Evolutionary conservation across 176 grass and related monocot genomes (phyloP).

Genomic region (Bothriochloa decipiens): DNA sequence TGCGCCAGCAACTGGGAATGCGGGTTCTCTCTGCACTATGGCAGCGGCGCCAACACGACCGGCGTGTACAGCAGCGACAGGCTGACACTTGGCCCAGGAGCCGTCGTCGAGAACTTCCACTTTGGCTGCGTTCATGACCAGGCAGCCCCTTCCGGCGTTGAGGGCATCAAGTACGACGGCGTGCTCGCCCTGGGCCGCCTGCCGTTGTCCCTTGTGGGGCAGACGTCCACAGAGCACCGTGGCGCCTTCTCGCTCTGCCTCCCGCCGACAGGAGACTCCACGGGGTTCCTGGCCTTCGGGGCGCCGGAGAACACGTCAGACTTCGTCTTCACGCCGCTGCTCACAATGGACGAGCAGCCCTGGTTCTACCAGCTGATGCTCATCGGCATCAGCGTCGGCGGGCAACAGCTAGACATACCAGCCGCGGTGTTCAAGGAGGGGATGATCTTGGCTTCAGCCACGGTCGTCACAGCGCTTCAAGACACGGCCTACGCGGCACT

Average conservation of each 20-base stretch:
- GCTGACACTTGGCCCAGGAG: background rate
- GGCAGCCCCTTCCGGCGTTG: background rate
- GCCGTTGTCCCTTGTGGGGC: slow-evolving; percentile 11
- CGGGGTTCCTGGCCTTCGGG: slow-evolving; percentile 53
- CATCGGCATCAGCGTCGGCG: slow-evolving; percentile 38
- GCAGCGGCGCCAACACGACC: background rate
- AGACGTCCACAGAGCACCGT: background rate
- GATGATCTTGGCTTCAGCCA: slow-evolving; percentile 44
- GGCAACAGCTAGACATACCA: slow-evolving; percentile 8
- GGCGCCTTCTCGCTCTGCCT: slow-evolving; percentile 48
- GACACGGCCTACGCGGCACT: slow-evolving; percentile 48
- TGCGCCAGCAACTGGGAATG: background rate
- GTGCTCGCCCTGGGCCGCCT: background rate
- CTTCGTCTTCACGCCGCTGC: slow-evolving; percentile 41
- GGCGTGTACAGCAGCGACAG: background rate
- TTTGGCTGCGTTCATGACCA: background rate
- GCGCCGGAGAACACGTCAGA: background rate
- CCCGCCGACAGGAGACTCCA: slow-evolving; percentile 40
- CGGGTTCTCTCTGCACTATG: background rate
- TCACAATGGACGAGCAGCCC: slow-evolving; percentile 7
- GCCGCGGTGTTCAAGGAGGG: slow-evolving; percentile 30
- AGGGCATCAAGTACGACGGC: background rate
- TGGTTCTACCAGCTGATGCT: slow-evolving; percentile 47
- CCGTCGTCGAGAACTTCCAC: background rate
- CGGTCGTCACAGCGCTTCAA: slow-evolving; percentile 40